Evolutionary conservation across 371 early-diverging fungal species (phyloP).

Genomic region (Mucor mucedo): DNA sequence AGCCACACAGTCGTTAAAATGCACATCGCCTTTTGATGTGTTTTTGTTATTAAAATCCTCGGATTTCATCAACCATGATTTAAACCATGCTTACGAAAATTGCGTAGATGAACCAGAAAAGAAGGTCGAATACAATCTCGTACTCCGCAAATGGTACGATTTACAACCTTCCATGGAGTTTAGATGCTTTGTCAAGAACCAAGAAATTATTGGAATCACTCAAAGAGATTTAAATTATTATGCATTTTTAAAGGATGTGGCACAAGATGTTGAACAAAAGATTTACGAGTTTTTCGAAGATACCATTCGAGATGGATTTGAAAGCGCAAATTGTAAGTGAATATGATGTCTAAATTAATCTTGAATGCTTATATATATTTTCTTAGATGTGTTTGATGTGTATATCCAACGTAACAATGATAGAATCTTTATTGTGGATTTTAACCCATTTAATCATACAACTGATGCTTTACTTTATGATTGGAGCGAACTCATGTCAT

Average conservation of each 20-base stretch:
- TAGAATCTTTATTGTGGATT: conserved; percentile 81
- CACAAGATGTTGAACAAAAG: conserved; percentile 58
- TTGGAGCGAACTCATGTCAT: conserved; percentile 77
- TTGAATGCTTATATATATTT: background rate
- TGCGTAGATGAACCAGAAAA: conserved; percentile 42
- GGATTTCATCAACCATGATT: conserved; percentile 88
- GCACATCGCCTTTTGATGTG: conserved; percentile 78
- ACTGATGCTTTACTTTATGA: conserved; percentile 83
- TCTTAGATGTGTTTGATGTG: conserved; percentile 84
- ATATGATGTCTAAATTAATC: background rate
- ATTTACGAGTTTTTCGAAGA: conserved; percentile 73
- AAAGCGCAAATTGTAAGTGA: conserved; percentile 51
- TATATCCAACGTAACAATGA: conserved; percentile 68
- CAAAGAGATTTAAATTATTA: conserved; percentile 82
- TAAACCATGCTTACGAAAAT: conserved; percentile 75
- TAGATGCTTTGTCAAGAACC: conserved; percentile 84
- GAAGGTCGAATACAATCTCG: conserved; percentile 51
- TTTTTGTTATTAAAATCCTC: conserved; percentile 88
- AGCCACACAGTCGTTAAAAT: conserved; percentile 76
- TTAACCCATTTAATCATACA: conserved; percentile 80
- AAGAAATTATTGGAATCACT: conserved; percentile 71
- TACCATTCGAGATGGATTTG: conserved; percentile 64
- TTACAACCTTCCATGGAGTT: conserved; percentile 91
- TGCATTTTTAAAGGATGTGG: conserved; percentile 67
- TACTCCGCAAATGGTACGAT: conserved; percentile 87